phyloP scores from a whole-genome alignment of 495 filamentous ascomycete genomes.

The Niebla homalea region DNA sequence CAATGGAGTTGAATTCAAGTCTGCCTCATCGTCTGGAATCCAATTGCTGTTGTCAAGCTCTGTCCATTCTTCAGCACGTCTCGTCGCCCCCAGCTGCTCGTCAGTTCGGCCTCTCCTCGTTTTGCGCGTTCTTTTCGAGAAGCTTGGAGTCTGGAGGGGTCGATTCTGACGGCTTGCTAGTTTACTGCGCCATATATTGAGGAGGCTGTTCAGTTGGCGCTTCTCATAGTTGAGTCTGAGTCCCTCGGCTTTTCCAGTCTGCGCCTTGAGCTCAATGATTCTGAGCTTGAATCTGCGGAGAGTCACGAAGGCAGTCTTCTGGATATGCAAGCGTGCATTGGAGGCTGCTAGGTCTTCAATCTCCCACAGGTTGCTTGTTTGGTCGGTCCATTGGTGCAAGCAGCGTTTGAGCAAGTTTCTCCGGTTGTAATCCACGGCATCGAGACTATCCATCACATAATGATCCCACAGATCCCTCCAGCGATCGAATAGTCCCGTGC shows the following conservation, averaged over 20 bases:
- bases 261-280: slow-evolving; percentile 36
- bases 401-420: slow-evolving; percentile 31
- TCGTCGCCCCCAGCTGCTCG: slow-evolving; percentile 7
- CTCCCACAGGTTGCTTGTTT: slow-evolving; percentile 26
- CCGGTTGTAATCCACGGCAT: slow-evolving; percentile 30
- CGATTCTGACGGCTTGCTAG: slow-evolving; percentile 25
- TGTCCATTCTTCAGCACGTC: slow-evolving; percentile 24
- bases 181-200: slow-evolving; percentile 45
- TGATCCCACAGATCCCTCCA: slow-evolving; percentile 33
- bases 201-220: slow-evolving; percentile 40
- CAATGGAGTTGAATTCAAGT: slow-evolving; percentile 29
- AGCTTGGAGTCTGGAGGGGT: slow-evolving; percentile 3
- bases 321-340: slow-evolving; percentile 32
- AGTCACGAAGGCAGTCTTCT: slow-evolving; percentile 29
- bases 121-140: slow-evolving; percentile 1
- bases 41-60: slow-evolving; percentile 36
- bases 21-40: slow-evolving; percentile 24
- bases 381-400: slow-evolving; percentile 34
- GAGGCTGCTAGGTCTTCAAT: slow-evolving; percentile 37
- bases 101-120: slow-evolving; percentile 1
- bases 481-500: slow-evolving; percentile 28
- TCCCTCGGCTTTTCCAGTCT: slow-evolving; percentile 34
- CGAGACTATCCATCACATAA: slow-evolving; percentile 26
- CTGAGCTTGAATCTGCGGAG: slow-evolving; percentile 40
- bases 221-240: slow-evolving; percentile 44